These are phyloP conservation scores for Hymenotorrendiella dingleyae DNA, from an alignment of 2,329 filamentous ascomycete species.

Conservation along the genomic window DNA sequence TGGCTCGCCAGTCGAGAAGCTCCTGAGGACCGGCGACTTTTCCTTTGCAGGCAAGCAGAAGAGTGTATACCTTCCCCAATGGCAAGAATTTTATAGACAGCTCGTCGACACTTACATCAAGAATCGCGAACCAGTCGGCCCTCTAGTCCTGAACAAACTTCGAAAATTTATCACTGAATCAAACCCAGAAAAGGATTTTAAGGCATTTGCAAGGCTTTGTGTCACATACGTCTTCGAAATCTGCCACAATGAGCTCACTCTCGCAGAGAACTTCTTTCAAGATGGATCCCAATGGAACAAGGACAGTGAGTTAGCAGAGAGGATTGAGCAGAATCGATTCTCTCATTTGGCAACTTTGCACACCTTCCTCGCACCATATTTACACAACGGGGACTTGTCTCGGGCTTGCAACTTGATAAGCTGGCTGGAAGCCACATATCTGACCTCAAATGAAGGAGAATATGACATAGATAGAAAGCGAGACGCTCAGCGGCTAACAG, in stretches of 20 bases:
- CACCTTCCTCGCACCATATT: constrained; percentile 22
- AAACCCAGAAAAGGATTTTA: constrained; percentile 27
- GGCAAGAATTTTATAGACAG: constrained; percentile 49
- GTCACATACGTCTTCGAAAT: constrained; percentile 29
- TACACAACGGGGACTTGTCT: constrained; percentile 24
- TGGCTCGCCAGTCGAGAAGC: constrained; percentile 57
- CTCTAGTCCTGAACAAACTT: constrained; percentile 54
- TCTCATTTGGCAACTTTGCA: constrained; percentile 26
- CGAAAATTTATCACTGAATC: constrained; percentile 35
- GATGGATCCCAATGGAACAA: constrained; percentile 27
- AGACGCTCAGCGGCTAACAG: constrained; percentile 20
- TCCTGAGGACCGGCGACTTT: constrained; percentile 33
- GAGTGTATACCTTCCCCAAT: constrained; percentile 55
- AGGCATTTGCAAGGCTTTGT: constrained; percentile 25
- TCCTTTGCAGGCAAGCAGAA: constrained; percentile 56
- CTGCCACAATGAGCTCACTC: constrained; percentile 28
- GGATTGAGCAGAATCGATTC: constrained; percentile 25
- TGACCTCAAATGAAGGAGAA: constrained; percentile 22
- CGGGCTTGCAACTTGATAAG: constrained; percentile 24
- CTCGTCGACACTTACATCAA: constrained; percentile 44
- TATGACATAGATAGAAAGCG: constrained; percentile 18
- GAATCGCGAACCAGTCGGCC: constrained; percentile 42
- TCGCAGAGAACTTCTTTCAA: constrained; percentile 26
- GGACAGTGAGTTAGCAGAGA: constrained; percentile 22
- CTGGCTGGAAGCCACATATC: constrained; percentile 29